Base-by-base conservation (phyloP, 331 rosid species). In the Quercus lobata region DNA sequence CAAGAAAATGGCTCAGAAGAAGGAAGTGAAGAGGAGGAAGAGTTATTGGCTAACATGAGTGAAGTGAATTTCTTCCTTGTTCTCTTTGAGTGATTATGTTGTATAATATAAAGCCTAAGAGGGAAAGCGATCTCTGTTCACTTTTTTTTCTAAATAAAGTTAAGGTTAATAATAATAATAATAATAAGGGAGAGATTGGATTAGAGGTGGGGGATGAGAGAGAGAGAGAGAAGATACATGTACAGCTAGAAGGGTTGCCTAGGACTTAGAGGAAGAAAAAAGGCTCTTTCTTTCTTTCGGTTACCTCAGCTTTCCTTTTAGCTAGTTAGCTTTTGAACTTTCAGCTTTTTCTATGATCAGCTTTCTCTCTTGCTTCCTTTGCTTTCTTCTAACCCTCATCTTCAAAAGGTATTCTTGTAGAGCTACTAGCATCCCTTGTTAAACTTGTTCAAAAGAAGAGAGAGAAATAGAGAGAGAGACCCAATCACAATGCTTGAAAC, bases 401-500 rank as follows among this genome's bases (percentile, higher is more conserved):
- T 83, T 86, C 81, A 82, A 82, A 76, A 79, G 83, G 83, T 81
- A 53, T 84, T 79, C 89, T 84, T 85, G 87, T 86, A 73, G 83
- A 77, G 87, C 81, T 70, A 15, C 27, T 22, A 16, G 5, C 54
- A 17, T 81, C 82, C 68, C 89, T 90, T 82, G 80, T 86, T 83
- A 86, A 83, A 79, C 92, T 78, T 69, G 73, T 88, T 78, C 79
- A 68, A 80, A 82, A 83, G 88, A 65, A 22, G 75, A 69, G 82
- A 66, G 87, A 69, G 83, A 75, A 29, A 80, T 52, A 74, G 57
- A 78, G 82, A 71, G 61, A 76, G 69, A 32, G 88, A 83, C 80
- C 94, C 97, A 89, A 90, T 90, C 88, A 84, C 86, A 79, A 81
- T 35, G 97, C 87, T 91, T 78, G 86, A 83, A 90, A 89, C 90